Conservation (phyloP, 2,329 filamentous ascomycete species). For the Emergomyces orientalis region DNA sequence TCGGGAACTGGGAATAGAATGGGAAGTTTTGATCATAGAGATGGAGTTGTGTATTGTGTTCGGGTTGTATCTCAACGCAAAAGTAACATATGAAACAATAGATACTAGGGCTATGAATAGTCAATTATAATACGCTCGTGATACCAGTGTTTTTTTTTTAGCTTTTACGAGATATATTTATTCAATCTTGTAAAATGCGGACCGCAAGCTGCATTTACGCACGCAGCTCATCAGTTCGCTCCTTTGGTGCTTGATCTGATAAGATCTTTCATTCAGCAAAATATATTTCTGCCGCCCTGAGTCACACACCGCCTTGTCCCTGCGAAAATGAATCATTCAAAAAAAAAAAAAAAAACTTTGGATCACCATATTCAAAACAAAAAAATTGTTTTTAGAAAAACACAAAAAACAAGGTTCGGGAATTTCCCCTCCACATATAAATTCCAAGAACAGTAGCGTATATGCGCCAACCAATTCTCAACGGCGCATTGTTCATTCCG, state of each 20-base stretch:
- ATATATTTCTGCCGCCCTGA: background rate
- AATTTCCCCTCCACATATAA: background rate
- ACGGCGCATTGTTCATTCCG: slow-evolving; percentile 8
- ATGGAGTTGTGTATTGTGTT: background rate
- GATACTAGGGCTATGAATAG: background rate
- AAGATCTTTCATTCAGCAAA: background rate
- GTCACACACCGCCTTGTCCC: background rate
- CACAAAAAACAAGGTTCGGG: background rate
- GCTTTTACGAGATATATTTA: background rate
- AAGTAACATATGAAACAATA: background rate
- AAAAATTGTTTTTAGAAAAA: background rate
- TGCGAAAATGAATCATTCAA: background rate
- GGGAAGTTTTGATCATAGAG: background rate
- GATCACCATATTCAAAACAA: background rate
- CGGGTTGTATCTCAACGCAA: background rate
- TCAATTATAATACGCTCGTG: background rate
- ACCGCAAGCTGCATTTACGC: no score
- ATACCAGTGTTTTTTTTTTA: background rate
- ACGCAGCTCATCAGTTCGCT: no score
- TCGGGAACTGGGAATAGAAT: background rate
- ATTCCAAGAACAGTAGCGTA: slow-evolving; percentile 1
- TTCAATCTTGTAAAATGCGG: background rate
- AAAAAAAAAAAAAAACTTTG: background rate
- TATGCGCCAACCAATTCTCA: slow-evolving; percentile 13
- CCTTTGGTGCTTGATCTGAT: background rate